Conservation (phyloP, 768 basidiomycete species). For the Xerocomellus amylosporus region DNA sequence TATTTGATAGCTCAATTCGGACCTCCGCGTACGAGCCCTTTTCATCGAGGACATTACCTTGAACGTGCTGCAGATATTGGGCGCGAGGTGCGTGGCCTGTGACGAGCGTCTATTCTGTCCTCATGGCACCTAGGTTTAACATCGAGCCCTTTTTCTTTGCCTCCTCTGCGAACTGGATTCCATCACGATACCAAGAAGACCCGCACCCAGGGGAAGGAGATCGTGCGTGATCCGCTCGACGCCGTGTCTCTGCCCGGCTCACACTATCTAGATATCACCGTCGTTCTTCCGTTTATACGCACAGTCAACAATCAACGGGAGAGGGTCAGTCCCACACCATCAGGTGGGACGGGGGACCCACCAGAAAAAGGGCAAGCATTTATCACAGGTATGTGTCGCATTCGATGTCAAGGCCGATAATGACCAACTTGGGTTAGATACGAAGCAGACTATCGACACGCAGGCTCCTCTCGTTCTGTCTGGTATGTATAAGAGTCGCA, state of each 20-base stretch:
- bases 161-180: slow-evolving; percentile 42
- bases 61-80: slow-evolving; percentile 36
- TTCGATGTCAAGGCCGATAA: background rate
- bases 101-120: background rate
- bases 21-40: slow-evolving; percentile 32
- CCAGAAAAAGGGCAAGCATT: slow-evolving; percentile 1
- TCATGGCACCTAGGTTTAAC: slow-evolving; percentile 32
- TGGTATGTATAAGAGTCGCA: slow-evolving; percentile 1
- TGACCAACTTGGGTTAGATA: slow-evolving; percentile 13
- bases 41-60: slow-evolving; percentile 38
- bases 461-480: slow-evolving; percentile 33
- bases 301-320: slow-evolving; percentile 32
- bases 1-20: slow-evolving; percentile 16
- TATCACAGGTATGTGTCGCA: slow-evolving; percentile 16
- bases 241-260: background rate
- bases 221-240: slow-evolving; percentile 31
- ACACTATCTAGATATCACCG: slow-evolving; percentile 38
- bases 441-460: slow-evolving; percentile 31
- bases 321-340: slow-evolving; percentile 13
- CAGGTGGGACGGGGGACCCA: slow-evolving; percentile 9
- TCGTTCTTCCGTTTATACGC: slow-evolving; percentile 42
- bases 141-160: slow-evolving; percentile 47
- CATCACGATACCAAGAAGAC: slow-evolving; percentile 42
- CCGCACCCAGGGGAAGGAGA: slow-evolving; percentile 28
- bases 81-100: slow-evolving; percentile 31